These are phyloP conservation scores for Backusella sp. DNA, from an alignment of 192 early-diverging fungal species.

Conservation along the genomic window DNA sequence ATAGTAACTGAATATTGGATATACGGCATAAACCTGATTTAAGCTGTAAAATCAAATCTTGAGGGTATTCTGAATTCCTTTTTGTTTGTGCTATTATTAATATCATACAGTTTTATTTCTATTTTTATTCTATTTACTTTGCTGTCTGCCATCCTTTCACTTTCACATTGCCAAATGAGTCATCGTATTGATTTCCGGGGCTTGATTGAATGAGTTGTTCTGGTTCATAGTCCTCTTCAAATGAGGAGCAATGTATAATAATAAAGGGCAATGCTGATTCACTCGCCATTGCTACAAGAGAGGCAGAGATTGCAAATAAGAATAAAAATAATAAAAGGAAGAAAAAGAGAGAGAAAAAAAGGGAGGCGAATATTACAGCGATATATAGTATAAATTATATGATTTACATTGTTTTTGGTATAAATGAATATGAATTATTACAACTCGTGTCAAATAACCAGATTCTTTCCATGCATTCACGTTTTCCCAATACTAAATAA, in stretches of 20 bases:
- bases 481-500: background rate
- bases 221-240: constrained; percentile 25
- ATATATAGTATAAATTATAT: background rate
- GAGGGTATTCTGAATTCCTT: constrained; percentile 51
- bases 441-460: constrained; percentile 1
- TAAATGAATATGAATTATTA: constrained; percentile 4
- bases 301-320: background rate
- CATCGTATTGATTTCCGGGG: constrained; percentile 23
- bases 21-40: constrained; percentile 53
- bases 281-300: background rate
- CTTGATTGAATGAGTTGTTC: constrained; percentile 37
- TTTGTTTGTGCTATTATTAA: background rate
- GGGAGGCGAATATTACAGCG: background rate
- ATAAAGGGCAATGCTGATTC: background rate
- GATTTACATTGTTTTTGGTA: background rate
- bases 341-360: background rate
- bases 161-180: constrained; percentile 12
- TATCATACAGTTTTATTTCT: background rate
- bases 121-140: constrained; percentile 32
- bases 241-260: constrained; percentile 15
- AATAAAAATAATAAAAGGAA: background rate
- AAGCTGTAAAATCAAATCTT: constrained; percentile 62
- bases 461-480: constrained; percentile 7
- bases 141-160: constrained; percentile 52
- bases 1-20: constrained; percentile 65